phyloP scores from a whole-genome alignment of 202 grass and related monocot genomes.

The Elaeis oleifera region DNA sequence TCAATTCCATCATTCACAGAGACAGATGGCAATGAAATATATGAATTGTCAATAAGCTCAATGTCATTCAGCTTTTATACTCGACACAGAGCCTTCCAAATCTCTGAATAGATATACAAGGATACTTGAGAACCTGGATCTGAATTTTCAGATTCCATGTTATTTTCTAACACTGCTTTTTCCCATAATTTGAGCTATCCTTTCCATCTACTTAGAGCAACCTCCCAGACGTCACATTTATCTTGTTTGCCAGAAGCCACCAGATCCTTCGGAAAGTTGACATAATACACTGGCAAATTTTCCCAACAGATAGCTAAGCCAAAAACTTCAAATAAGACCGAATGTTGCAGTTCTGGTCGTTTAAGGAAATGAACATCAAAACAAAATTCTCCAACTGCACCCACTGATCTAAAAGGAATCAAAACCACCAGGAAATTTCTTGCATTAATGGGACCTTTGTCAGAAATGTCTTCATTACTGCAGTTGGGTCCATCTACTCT shows the following conservation, averaged over 20 bases:
- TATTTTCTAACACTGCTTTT: constrained; percentile 48
- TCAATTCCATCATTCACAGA: constrained; percentile 63
- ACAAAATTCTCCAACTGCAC: constrained; percentile 54
- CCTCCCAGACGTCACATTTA: constrained; percentile 39
- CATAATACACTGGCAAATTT: constrained; percentile 78
- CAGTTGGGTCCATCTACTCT: constrained; percentile 7
- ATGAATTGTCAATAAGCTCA: constrained; percentile 59
- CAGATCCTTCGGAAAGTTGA: constrained; percentile 81
- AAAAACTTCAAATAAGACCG: constrained; percentile 59
- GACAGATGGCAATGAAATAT: constrained; percentile 56
- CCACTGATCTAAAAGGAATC: constrained; percentile 73
- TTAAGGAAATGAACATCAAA: constrained; percentile 90
- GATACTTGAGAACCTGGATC: constrained; percentile 83
- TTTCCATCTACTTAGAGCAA: constrained; percentile 66
- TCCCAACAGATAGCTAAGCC: constrained; percentile 91
- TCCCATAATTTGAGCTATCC: constrained; percentile 62
- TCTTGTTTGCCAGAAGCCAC: constrained; percentile 24
- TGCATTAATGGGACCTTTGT: constrained; percentile 66
- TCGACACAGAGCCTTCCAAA: constrained; percentile 42
- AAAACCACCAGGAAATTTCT: constrained; percentile 61
- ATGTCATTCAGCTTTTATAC: constrained; percentile 45
- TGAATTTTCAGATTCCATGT: constrained; percentile 88
- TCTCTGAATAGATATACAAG: constrained; percentile 63
- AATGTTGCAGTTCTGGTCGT: constrained; percentile 35
- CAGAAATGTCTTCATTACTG: constrained; percentile 18